Evolutionary conservation across 2,329 filamentous ascomycete species (phyloP), one percentile per base, ranked within the genome.

Genomic region (Nemania sp.): DNA sequence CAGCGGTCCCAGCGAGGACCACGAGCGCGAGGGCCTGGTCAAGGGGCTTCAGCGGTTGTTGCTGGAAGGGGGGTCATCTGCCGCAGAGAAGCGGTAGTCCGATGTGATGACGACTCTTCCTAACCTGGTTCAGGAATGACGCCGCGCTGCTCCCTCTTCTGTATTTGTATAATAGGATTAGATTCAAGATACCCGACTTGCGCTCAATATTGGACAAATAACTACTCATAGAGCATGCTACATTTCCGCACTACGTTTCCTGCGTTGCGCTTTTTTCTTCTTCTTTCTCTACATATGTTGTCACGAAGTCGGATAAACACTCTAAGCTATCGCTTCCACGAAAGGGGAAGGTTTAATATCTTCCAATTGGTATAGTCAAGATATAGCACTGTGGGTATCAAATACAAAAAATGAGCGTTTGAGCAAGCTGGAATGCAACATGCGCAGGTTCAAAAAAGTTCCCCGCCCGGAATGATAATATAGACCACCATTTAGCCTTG

Each of bases 1-100:
- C 3, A 96, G 92, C 71, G 91, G 88, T 12, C 74, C 81, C 48
- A 86, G 87, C 47, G 81, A 87, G 63, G 82, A 82, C 0, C 83
- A 84, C 17, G 91, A 96, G 79, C 82, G 81, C 65, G 83, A 87
- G 54, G 84, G 86, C 43, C 73, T 96, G 72, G 84, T 85, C 42
- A 90, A 80, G 73, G 87, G 87, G 2, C 72, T 91, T 43, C 80
- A 78, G 69, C 83, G 84, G 66, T 74, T 95, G 56, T 74, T 91
- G 50, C 79, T 83, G 1, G 88, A 90, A 56, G 76, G 75, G 62
- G 74, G 67, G 13, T 60, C 51, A 37, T n/a, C n/a, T n/a, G 63
- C 52, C 39, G 54, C 18, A 32, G 55, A 60, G 48, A 50, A 57
- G 34, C 13, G 5, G 35, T 56, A 62, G 46, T 13, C 29, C n/a